Evolutionary conservation across 2,329 filamentous ascomycete species (phyloP).

Genomic region (Ophiosphaerella korrae): DNA sequence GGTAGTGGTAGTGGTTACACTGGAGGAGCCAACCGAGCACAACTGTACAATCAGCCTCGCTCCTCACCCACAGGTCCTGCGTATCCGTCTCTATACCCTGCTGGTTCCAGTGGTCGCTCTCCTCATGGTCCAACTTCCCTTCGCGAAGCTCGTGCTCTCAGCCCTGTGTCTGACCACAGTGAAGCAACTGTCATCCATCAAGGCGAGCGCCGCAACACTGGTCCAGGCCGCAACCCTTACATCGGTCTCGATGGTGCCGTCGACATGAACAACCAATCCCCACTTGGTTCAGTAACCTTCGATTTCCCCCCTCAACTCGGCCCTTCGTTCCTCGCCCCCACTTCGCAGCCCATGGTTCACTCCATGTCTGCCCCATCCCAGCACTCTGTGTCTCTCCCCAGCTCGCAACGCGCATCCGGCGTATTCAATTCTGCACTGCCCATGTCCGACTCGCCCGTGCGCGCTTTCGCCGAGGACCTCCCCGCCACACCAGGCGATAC

Average conservation of each 20-base stretch:
- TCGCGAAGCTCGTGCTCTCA: slow-evolving; percentile 31
- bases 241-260: slow-evolving; percentile 35
- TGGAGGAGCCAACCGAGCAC: slow-evolving; percentile 37
- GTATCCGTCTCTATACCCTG: slow-evolving; percentile 28
- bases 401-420: slow-evolving; percentile 66
- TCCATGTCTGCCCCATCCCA: slow-evolving; percentile 24
- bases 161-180: slow-evolving; percentile 35
- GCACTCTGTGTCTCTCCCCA: slow-evolving; percentile 31
- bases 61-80: slow-evolving; percentile 32
- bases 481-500: slow-evolving; percentile 49
- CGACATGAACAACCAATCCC: slow-evolving; percentile 27
- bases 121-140: slow-evolving; percentile 22
- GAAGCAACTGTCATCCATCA: slow-evolving; percentile 30
- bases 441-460: slow-evolving; percentile 63
- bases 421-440: slow-evolving; percentile 89
- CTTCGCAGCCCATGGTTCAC: slow-evolving; percentile 18
- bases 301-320: slow-evolving; percentile 36
- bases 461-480: slow-evolving; percentile 27
- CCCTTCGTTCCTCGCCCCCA: slow-evolving; percentile 34
- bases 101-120: slow-evolving; percentile 20
- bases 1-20: slow-evolving; percentile 66
- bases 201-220: slow-evolving; percentile 28
- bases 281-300: slow-evolving; percentile 19
- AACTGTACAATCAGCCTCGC: slow-evolving; percentile 36
- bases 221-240: slow-evolving; percentile 26